These are phyloP conservation scores for Microsporum ferrugineum DNA, from an alignment of 2,329 filamentous ascomycete species.

Conservation along the genomic window DNA sequence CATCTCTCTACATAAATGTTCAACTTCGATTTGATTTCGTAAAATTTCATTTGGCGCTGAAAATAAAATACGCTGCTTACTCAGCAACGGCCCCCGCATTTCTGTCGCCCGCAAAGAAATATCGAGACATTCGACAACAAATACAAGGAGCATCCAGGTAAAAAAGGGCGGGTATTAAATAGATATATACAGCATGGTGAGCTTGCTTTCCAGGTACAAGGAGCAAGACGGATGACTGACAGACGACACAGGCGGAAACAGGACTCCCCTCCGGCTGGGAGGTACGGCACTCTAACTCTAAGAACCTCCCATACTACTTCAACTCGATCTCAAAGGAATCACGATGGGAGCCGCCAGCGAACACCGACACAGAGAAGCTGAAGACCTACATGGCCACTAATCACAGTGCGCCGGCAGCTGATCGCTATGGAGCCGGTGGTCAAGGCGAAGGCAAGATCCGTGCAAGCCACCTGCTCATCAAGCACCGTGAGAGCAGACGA, in stretches of 20 bases:
- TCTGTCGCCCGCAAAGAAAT: neutral
- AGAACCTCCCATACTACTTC: constrained; percentile 99
- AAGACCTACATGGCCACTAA: constrained; percentile 88
- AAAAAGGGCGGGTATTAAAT: neutral
- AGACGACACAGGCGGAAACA: constrained; percentile 29
- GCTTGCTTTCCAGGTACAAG: neutral
- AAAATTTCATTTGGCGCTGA: neutral
- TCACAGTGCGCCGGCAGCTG: constrained; percentile 49
- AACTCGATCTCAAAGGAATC: constrained; percentile 76
- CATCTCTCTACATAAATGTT: neutral
- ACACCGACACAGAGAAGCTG: constrained; percentile 81
- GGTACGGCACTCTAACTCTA: constrained; percentile 94
- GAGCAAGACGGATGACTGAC: neutral
- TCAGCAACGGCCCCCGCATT: constrained; percentile 1
- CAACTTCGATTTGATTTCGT: neutral
- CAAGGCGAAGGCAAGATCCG: constrained; percentile 73
- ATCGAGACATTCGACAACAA: neutral
- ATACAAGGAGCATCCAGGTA: neutral
- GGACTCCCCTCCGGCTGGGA: constrained; percentile 85
- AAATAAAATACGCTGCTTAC: neutral
- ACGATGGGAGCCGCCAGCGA: constrained; percentile 83
- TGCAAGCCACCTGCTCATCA: constrained; percentile 82
- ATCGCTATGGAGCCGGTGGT: constrained; percentile 22
- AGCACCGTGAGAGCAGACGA: constrained; percentile 78
- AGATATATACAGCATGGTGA: neutral